These are phyloP conservation scores for Populus trichocarpa DNA, from an alignment of 441 rosid genomes.

Conservation along the genomic window DNA sequence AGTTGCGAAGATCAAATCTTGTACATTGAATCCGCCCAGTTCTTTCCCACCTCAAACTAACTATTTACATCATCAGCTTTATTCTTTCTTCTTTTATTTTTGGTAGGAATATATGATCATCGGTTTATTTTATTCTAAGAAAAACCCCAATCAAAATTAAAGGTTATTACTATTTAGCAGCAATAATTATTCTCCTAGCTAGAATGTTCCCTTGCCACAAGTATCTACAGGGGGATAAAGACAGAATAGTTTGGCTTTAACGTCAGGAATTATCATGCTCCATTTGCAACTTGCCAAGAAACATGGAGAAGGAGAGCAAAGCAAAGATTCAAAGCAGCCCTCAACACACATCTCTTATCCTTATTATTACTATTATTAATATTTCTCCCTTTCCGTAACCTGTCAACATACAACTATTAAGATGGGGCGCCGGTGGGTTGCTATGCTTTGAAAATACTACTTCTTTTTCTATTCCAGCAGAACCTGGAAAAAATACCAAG, in stretches of 20 bases:
- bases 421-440: constrained; percentile 21
- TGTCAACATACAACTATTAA: not conserved
- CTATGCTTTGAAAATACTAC: not conserved
- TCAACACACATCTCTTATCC: constrained; percentile 21
- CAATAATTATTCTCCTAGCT: not conserved
- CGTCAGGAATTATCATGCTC: constrained; percentile 2
- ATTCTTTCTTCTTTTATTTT: not conserved
- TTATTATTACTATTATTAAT: not conserved
- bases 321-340: constrained; percentile 12
- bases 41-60: not conserved
- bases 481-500: not conserved
- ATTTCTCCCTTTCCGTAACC: not conserved
- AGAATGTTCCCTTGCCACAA: not conserved
- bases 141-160: not conserved
- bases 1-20: not conserved
- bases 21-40: not conserved
- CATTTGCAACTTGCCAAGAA: constrained; percentile 22
- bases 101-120: not conserved
- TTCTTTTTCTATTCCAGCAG: too few relatives aligned
- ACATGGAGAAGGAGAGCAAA: not conserved
- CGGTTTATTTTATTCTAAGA: not conserved
- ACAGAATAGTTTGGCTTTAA: not conserved
- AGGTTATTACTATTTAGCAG: not conserved
- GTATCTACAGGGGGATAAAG: not conserved
- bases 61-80: not conserved